Conservation (phyloP, 2,329 filamentous ascomycete species). For the Coniosporium tulheliwenetii region DNA sequence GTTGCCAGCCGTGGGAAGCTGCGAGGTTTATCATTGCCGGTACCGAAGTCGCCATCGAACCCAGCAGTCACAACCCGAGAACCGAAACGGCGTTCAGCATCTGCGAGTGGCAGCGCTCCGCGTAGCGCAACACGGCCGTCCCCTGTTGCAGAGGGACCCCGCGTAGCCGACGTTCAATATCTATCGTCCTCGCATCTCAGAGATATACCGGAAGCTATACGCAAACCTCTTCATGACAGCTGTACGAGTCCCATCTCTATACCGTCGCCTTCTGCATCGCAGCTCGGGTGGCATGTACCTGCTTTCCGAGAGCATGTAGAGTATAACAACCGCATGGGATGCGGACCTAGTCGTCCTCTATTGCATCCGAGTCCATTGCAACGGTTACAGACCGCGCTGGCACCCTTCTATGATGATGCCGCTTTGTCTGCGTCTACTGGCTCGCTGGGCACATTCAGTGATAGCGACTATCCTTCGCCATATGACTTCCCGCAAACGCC, state of each 20-base stretch:
- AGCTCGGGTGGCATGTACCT: slow-evolving; percentile 21
- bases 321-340: slow-evolving; percentile 15
- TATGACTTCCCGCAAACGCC: slow-evolving; percentile 31
- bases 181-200: no score
- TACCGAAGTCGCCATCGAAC: slow-evolving; percentile 29
- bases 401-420: slow-evolving; percentile 23
- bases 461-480: slow-evolving; percentile 31
- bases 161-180: no score
- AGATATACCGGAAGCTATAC: no score
- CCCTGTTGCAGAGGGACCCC: no score
- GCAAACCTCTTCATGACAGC: neutral
- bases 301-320: slow-evolving; percentile 22
- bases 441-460: slow-evolving; percentile 29
- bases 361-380: slow-evolving; percentile 24
- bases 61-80: slow-evolving; percentile 2
- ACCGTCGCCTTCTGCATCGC: slow-evolving; percentile 2
- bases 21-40: slow-evolving; percentile 64
- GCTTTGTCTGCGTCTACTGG: slow-evolving; percentile 28
- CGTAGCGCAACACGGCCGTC: no score
- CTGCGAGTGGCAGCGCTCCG: no score
- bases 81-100: no score
- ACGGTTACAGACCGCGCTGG: slow-evolving; percentile 24
- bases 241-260: neutral
- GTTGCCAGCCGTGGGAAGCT: slow-evolving; percentile 93
- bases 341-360: slow-evolving; percentile 21